These are phyloP conservation scores for Purshia tridentata DNA, from an alignment of 306 rosid species.

Conservation along the genomic window DNA sequence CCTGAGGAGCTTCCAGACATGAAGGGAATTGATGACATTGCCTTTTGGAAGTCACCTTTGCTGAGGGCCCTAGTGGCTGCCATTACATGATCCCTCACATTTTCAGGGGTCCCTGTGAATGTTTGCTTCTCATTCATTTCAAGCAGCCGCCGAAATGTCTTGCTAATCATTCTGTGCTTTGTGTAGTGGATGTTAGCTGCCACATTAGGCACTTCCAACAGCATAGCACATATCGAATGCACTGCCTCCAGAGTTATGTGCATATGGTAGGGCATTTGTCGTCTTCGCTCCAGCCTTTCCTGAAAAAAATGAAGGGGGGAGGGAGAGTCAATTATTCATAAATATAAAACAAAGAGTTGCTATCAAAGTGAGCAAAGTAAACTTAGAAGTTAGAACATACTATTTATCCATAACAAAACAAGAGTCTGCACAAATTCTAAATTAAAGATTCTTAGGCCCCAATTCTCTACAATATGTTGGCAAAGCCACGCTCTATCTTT, in stretches of 20 bases:
- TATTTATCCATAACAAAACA: no score
- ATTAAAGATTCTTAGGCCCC: no score
- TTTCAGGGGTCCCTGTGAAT: conserved; percentile 91
- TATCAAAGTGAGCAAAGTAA: no score
- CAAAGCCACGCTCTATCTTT: no score
- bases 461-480: no score
- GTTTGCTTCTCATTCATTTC: conserved; percentile 81
- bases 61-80: conserved; percentile 80
- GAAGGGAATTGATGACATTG: conserved; percentile 70
- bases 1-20: conserved; percentile 79
- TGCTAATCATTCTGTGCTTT: conserved; percentile 71
- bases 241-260: conserved; percentile 84
- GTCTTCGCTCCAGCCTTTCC: conserved; percentile 94
- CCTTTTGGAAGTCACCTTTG: conserved; percentile 70
- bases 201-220: conserved; percentile 91
- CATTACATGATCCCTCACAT: conserved; percentile 86
- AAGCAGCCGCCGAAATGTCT: conserved; percentile 69
- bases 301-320: no score
- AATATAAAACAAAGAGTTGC: neutral
- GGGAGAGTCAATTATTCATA: no score
- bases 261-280: conserved; percentile 99
- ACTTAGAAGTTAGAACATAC: no score
- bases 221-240: conserved; percentile 87
- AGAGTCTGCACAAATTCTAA: no score
- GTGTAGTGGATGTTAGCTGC: conserved; percentile 77